These are phyloP conservation scores for Scenedesmus sp. DNA, from an alignment of 163 green algal species.

Conservation along the genomic window DNA sequence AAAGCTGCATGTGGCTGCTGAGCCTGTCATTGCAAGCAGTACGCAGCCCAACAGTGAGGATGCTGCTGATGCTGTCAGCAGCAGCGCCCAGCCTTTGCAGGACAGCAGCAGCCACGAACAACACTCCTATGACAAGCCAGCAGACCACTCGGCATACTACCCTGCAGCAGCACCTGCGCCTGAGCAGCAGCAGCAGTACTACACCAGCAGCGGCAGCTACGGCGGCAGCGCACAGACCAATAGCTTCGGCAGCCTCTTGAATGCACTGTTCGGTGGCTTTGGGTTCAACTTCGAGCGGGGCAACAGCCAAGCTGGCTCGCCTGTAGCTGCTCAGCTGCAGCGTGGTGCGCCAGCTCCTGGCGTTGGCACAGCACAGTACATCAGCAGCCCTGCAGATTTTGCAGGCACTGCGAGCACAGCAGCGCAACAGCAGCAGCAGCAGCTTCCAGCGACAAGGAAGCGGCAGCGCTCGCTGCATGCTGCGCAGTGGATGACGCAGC, in stretches of 20 bases:
- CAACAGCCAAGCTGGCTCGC: background rate
- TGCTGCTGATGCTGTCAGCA: background rate
- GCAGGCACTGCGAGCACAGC: background rate
- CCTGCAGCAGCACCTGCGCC: background rate
- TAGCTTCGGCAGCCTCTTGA: background rate
- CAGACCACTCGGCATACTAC: background rate
- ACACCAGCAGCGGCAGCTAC: background rate
- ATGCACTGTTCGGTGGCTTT: background rate
- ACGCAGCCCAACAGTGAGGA: background rate
- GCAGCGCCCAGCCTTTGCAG: background rate
- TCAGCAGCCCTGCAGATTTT: background rate
- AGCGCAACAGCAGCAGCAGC: constrained; percentile 11
- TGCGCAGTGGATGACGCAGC: background rate
- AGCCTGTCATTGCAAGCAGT: background rate
- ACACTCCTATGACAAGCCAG: background rate
- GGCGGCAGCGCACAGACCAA: background rate
- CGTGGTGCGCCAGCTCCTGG: background rate
- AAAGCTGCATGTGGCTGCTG: background rate
- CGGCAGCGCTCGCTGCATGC: background rate
- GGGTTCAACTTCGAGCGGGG: background rate
- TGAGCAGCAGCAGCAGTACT: background rate
- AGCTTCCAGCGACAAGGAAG: background rate
- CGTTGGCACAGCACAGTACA: background rate
- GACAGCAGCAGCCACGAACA: background rate
- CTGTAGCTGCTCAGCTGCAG: background rate